phyloP scores from a whole-genome alignment of 1,284 basidiomycete species.

The Exobasidium rhododendri region DNA sequence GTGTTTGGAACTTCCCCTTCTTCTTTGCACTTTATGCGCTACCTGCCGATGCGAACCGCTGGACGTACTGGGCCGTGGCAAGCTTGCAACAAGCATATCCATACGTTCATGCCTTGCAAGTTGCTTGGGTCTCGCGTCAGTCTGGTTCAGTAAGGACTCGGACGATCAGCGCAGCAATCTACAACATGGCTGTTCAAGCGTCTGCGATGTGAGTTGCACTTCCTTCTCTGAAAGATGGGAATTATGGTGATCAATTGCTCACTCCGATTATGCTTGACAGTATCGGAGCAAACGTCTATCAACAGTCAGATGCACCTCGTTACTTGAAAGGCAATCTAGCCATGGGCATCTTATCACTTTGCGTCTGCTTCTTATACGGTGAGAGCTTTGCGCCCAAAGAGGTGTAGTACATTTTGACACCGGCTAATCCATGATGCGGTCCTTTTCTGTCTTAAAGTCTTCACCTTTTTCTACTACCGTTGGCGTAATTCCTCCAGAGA shows the following conservation, averaged over 20 bases:
- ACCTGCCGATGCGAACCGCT: conserved; percentile 12
- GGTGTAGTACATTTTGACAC: conserved; percentile 10
- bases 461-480: conserved; percentile 29
- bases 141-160: conserved; percentile 20
- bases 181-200: conserved; percentile 30
- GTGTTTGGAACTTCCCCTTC: conserved; percentile 19
- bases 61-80: conserved; percentile 21
- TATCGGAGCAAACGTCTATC: conserved; percentile 23
- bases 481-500: conserved; percentile 24
- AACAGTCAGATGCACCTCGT: conserved; percentile 15
- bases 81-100: conserved; percentile 18
- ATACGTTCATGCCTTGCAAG: conserved; percentile 23
- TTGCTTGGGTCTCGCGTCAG: conserved; percentile 14
- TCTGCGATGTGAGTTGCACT: neutral
- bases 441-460: conserved; percentile 4
- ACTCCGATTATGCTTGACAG: too few species aligned
- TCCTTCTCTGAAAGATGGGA: too few species aligned
- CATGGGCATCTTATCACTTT: conserved; percentile 13
- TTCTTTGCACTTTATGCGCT: conserved; percentile 15
- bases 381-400: neutral
- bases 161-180: conserved; percentile 22
- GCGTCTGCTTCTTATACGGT: conserved; percentile 7
- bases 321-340: conserved; percentile 20
- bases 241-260: too few species aligned
- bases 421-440: too few species aligned